Conservation (phyloP, 148 eudicot genomes). For the Chenopodium formosanum region DNA sequence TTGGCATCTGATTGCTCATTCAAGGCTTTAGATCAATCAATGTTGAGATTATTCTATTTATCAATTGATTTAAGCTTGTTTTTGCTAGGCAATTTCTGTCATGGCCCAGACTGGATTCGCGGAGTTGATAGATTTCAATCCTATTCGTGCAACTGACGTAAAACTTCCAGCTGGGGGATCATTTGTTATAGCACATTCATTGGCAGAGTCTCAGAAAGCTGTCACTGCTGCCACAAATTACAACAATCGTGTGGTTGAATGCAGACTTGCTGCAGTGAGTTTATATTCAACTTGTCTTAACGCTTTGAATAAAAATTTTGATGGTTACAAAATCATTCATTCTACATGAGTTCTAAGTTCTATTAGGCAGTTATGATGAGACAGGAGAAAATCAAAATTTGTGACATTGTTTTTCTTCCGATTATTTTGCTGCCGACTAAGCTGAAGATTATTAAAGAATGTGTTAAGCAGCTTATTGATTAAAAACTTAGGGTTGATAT, state of each 20-base stretch:
- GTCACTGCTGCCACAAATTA: conserved; percentile 98
- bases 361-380: not conserved
- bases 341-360: not conserved
- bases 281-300: conserved; percentile 4
- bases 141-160: conserved; percentile 94
- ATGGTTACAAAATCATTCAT: not conserved
- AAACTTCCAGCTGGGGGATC: conserved; percentile 91
- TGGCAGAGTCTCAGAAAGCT: conserved; percentile 96
- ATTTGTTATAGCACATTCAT: conserved; percentile 89
- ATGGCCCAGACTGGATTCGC: conserved; percentile 94
- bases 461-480: not conserved
- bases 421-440: too few species aligned
- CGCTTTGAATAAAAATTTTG: not conserved
- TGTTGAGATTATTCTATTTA: not conserved
- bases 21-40: too few species aligned
- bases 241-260: conserved; percentile 96
- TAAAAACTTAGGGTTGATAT: not conserved
- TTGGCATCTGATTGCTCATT: not conserved
- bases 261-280: conserved; percentile 92
- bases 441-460: not conserved
- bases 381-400: not conserved
- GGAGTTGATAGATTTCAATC: conserved; percentile 90
- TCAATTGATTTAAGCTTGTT: not conserved
- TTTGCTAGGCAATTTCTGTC: conserved; percentile 77
- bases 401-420: too few species aligned